Evolutionary conservation across 148 eudicot species (phyloP), one percentile per base, ranked within the genome.

Genomic region (Persicaria maculosa): DNA sequence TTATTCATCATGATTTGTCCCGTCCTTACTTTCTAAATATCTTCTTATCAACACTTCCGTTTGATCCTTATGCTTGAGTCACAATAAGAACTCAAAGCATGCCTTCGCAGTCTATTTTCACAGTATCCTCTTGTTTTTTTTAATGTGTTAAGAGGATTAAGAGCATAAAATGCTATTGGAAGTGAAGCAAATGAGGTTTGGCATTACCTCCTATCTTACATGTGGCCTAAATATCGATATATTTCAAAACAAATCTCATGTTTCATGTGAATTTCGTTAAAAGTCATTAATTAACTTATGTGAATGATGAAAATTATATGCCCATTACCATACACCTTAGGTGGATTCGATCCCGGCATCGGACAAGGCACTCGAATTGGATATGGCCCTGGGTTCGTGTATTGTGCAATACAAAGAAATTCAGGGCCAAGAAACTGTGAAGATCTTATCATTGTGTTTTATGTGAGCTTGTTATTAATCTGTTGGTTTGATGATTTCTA

Each of bases 371-470:
- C 83, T 91, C 76, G 97, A 91, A 77, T 75, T 91, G 79, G 97
- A 91, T 81, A 80, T 85, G 48, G 85, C 90, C 22, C 75, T 91
- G 50, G 93, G 93, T 22, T 86, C 90, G 52, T 84, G 88, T 53
- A 81, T 88, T 59, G 97, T 91, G 79, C 97, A 91, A 79, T 91
- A 87, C 79, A 84, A 83, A 61, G 97, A 91, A 83, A 76, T 85
- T 54, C 97, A 91, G 82, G 97, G 97, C 65, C 87, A 86, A 75
- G 97, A 91, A 79, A 80, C 93, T 2, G 90, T 84, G 74, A 86
- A 79, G 76, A 89, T 91, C 48, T 88, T 91, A 70, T 91, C 97
- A 77, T 89, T n/a, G n/a, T n/a, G n/a, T n/a, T n/a, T n/a, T n/a
- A n/a, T n/a, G n/a, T n/a, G n/a, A n/a, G n/a, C n/a, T n/a, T n/a